Evolutionary conservation across 139 green algal genomes (phyloP), one percentile per base, ranked within the genome.

Genomic region (Bryopsis sp.): DNA sequence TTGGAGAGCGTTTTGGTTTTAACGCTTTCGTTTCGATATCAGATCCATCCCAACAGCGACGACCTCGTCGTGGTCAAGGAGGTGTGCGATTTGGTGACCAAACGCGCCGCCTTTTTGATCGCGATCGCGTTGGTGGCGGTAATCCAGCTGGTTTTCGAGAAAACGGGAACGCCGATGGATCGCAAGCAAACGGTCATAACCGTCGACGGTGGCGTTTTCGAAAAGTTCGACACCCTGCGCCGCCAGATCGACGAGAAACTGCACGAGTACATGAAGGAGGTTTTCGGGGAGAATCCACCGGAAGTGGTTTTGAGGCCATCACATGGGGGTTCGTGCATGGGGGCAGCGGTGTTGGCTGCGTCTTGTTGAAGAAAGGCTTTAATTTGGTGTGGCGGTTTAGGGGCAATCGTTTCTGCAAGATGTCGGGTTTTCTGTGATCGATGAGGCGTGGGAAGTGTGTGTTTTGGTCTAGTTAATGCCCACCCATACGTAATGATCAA

Each of bases 1-100:
- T n/a, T n/a, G n/a, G n/a, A n/a, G n/a, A n/a, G n/a, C n/a, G n/a
- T n/a, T n/a, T n/a, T n/a, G n/a, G n/a, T n/a, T n/a, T n/a, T n/a
- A n/a, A n/a, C n/a, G n/a, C n/a, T n/a, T n/a, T n/a, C n/a, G n/a
- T n/a, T n/a, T n/a, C n/a, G n/a, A n/a, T n/a, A n/a, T n/a, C n/a
- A n/a, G n/a, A 39, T 65, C 6, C 32, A 46, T 22, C 29, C 29
- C 8, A 65, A 39, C 26, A 7, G 6, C 39, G 58, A 65, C 4
- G 28, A 65, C 58, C 19, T 43, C 7, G 6, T 26, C n/a, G 6
- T n/a, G 15, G 24, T 65, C 31, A 39, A 43, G 6, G 43, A 39
- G 43, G 58, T 65, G 7, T 65, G 58, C 43, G 58, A 65, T 26
- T 26, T 65, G 32, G n/a, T 65, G 7, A 33, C 43, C 7, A 33